Evolutionary conservation across 2,329 filamentous ascomycete species (phyloP).

Genomic region (Ceratocystis huliohia): DNA sequence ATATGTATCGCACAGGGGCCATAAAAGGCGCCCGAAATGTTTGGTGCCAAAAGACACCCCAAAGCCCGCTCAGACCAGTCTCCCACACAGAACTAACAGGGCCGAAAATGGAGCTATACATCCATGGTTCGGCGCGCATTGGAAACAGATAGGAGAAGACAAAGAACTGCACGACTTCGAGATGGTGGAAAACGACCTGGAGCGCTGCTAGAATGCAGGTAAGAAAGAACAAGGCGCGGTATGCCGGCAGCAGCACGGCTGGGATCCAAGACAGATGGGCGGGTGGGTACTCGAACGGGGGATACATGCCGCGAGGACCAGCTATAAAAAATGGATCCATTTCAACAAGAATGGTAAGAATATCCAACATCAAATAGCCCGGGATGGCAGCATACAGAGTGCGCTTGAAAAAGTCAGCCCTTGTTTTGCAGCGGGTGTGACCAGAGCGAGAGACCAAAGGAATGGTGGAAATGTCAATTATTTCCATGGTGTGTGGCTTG

Average conservation of each 20-base stretch:
- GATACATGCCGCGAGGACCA: conserved; percentile 29
- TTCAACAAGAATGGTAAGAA: conserved; percentile 48
- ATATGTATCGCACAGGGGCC: conserved; percentile 42
- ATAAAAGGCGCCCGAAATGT: conserved; percentile 64
- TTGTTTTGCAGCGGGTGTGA: conserved; percentile 33
- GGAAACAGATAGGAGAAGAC: conserved; percentile 41
- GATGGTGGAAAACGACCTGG: conserved; percentile 45
- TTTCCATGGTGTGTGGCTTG: conserved; percentile 30
- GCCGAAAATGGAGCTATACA: conserved; percentile 44
- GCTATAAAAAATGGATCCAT: conserved; percentile 66
- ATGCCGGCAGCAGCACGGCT: conserved; percentile 36
- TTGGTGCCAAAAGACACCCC: conserved; percentile 86
- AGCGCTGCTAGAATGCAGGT: conserved; percentile 48
- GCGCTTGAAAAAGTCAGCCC: conserved; percentile 32
- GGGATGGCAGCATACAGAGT: conserved; percentile 36
- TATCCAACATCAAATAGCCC: conserved; percentile 56
- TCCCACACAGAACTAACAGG: conserved; percentile 43
- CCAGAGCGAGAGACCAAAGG: conserved; percentile 35
- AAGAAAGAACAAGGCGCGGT: conserved; percentile 45
- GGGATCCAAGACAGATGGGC: conserved; percentile 34
- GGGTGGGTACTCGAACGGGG: conserved; percentile 29
- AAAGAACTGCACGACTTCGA: conserved; percentile 44
- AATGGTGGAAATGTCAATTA: conserved; percentile 32
- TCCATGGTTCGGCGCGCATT: conserved; percentile 38
- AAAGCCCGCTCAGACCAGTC: conserved; percentile 64